Evolutionary conservation across 352 stramenopile genomes (phyloP).

Genomic region (Phytopythium delawarense): DNA sequence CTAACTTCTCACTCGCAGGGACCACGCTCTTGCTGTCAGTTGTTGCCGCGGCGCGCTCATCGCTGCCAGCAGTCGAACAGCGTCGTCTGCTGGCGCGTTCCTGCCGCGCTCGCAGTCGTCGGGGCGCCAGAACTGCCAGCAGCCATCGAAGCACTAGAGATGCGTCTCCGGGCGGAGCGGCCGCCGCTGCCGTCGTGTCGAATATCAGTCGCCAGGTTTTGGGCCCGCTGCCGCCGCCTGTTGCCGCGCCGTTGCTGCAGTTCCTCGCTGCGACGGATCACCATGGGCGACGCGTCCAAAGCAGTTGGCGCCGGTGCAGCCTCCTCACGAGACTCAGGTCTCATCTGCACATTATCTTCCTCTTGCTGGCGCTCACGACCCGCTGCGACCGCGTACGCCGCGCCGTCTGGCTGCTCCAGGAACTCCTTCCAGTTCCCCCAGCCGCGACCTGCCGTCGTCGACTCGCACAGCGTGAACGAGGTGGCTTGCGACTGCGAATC

Average conservation of each 20-base stretch:
- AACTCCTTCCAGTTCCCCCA: constrained; percentile 36
- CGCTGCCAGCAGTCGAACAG: constrained; percentile 40
- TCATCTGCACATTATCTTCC: not conserved
- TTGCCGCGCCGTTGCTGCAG: not conserved
- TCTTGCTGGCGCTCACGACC: constrained; percentile 6
- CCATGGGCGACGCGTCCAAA: constrained; percentile 17
- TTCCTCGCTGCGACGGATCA: constrained; percentile 19
- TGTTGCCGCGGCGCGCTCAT: not conserved
- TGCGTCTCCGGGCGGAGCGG: not conserved
- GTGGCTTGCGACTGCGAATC: not conserved
- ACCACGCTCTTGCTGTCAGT: not conserved
- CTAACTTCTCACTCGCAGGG: too few species aligned
- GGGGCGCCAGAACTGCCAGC: not conserved
- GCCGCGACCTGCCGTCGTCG: constrained; percentile 7
- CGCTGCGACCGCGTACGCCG: constrained; percentile 19
- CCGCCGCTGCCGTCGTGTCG: too few species aligned
- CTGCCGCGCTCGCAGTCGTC: not conserved
- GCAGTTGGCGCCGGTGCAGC: not conserved
- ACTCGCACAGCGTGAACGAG: not conserved
- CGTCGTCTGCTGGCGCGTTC: constrained; percentile 15
- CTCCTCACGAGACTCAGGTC: not conserved
- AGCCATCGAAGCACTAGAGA: not conserved
- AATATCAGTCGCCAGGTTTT: not conserved
- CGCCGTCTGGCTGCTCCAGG: constrained; percentile 23
- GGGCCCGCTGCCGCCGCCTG: constrained; percentile 17